phyloP scores from a whole-genome alignment of 1,139 yeast species.

The Groenewaldozyma auringiensis region DNA sequence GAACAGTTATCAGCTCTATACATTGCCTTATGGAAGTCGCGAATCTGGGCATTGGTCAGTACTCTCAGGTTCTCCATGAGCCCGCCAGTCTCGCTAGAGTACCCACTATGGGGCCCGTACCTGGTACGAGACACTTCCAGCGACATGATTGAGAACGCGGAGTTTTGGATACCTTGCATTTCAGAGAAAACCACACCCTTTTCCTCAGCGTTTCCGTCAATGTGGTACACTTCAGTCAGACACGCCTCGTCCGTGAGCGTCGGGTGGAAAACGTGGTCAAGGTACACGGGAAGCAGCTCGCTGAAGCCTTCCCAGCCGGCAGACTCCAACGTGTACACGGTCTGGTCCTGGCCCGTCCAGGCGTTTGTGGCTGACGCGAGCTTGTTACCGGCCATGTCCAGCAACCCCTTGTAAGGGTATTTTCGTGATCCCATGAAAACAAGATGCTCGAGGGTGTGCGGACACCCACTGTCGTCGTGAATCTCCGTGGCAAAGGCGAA shows the following conservation, averaged over 20 bases:
- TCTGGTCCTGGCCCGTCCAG: conserved; percentile 95
- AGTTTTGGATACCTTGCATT: conserved; percentile 89
- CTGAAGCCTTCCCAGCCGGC: conserved; percentile 98
- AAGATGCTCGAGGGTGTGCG: conserved; percentile 93
- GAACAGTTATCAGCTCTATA: conserved; percentile 84
- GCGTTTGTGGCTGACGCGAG: conserved; percentile 89
- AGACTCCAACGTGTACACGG: conserved; percentile 82
- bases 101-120: conserved; percentile 60
- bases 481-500: conserved; percentile 95
- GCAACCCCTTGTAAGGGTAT: conserved; percentile 84
- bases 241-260: conserved; percentile 87
- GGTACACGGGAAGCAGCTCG: conserved; percentile 72
- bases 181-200: conserved; percentile 97
- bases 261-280: conserved; percentile 82
- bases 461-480: conserved; percentile 78
- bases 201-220: conserved; percentile 85
- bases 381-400: conserved; percentile 80
- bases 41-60: conserved; percentile 65
- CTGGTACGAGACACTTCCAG: conserved; percentile 55
- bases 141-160: conserved; percentile 65
- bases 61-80: conserved; percentile 66
- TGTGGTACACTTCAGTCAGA: conserved; percentile 88
- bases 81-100: conserved; percentile 94
- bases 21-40: conserved; percentile 58
- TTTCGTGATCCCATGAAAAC: conserved; percentile 89